Conservation (phyloP, 139 green algal genomes). For the Chlorella sorokiniana region DNA sequence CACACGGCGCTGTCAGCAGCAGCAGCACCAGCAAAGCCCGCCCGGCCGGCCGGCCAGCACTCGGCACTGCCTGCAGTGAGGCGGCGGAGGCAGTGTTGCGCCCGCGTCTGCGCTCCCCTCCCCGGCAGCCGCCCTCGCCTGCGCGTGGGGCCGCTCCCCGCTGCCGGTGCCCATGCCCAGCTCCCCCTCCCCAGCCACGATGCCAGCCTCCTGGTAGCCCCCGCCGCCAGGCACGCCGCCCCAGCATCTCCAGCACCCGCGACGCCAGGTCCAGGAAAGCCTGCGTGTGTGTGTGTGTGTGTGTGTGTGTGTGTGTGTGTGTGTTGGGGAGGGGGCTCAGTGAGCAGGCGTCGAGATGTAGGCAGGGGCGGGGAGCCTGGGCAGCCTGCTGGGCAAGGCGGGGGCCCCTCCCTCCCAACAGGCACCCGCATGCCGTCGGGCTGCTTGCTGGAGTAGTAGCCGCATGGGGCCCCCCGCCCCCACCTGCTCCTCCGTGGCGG, state of each 20-base stretch:
- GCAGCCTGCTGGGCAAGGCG: no score
- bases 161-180: conserved; percentile 40
- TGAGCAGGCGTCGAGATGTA: no score
- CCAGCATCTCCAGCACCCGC: conserved; percentile 42
- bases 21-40: neutral
- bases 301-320: no score
- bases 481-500: conserved; percentile 20
- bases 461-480: neutral
- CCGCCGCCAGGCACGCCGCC: conserved; percentile 32
- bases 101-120: neutral
- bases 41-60: neutral
- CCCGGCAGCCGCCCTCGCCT: neutral
- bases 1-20: neutral
- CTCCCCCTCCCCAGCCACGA: conserved; percentile 35
- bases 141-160: conserved; percentile 60
- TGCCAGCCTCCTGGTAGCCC: conserved; percentile 17
- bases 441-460: no score
- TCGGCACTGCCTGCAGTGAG: neutral
- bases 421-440: no score
- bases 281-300: neutral
- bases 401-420: no score
- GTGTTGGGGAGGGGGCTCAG: no score
- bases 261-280: conserved; percentile 64
- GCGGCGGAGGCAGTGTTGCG: no score
- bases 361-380: no score